Conservation (phyloP, 2,329 filamentous ascomycete species). For the Kalaharituber pfeilii region DNA sequence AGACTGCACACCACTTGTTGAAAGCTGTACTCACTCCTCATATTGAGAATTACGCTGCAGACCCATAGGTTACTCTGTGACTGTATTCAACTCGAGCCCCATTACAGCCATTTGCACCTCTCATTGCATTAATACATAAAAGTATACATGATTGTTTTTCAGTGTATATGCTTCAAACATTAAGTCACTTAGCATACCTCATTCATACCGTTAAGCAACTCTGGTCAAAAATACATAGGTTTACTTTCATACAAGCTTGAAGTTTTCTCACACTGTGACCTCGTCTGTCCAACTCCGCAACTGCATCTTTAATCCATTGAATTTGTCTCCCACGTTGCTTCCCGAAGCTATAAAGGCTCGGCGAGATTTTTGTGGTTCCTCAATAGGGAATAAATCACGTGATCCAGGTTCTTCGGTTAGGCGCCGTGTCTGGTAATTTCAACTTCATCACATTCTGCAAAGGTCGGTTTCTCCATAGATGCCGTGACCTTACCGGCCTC, state of each 20-base stretch:
- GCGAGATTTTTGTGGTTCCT: no score
- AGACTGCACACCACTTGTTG: neutral
- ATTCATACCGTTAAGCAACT: no score
- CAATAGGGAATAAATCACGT: no score
- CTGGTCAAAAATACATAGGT: neutral
- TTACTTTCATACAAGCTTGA: neutral
- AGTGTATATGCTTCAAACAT: no score
- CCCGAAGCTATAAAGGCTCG: constrained; percentile 70
- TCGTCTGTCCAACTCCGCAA: constrained; percentile 53
- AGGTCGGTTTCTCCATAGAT: constrained; percentile 30
- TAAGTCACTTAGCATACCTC: no score
- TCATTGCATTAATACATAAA: neutral
- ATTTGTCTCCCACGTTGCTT: constrained; percentile 77
- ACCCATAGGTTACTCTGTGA: neutral
- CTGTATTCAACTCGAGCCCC: neutral
- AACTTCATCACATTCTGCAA: constrained; percentile 34
- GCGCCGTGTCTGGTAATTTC: constrained; percentile 32
- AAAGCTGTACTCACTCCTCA: neutral
- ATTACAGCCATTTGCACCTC: neutral
- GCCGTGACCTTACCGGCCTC: constrained; percentile 33
- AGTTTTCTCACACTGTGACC: no score
- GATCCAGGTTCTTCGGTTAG: no score
- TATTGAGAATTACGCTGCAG: neutral
- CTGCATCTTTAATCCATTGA: constrained; percentile 75
- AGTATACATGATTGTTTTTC: no score